A percentile compares a stretch with the other conserved stretches of the same genome.
These are phyloP conservation scores for Hordeum marinum DNA, from an alignment of 176 grass and related monocot species.

Conservation along the genomic window DNA sequence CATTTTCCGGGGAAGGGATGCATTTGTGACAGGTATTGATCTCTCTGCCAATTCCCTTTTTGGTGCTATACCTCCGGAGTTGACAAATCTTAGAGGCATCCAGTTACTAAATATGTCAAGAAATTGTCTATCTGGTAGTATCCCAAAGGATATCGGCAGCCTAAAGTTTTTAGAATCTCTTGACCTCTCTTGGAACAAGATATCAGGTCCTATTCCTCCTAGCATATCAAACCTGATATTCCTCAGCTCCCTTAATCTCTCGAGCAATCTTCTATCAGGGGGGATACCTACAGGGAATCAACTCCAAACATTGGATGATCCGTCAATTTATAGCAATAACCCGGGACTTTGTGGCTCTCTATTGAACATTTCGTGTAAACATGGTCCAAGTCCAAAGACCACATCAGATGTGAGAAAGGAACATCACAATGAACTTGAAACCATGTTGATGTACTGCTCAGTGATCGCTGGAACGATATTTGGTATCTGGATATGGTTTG, in stretches of 20 bases:
- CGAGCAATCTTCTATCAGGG: neutral
- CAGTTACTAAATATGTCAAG: too few relatives aligned
- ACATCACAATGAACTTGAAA: neutral
- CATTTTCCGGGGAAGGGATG: neutral
- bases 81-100: too few relatives aligned
- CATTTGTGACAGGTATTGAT: too few relatives aligned
- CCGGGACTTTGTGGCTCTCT: slow-evolving; percentile 3
- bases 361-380: neutral
- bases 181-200: neutral
- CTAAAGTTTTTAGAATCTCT: too few relatives aligned
- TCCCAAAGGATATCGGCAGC: too few relatives aligned
- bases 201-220: slow-evolving; percentile 5
- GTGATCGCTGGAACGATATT: neutral
- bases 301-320: slow-evolving; percentile 9
- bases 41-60: too few relatives aligned
- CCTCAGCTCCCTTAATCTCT: neutral
- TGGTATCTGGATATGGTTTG: neutral
- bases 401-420: neutral
- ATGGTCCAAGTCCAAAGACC: neutral
- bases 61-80: too few relatives aligned
- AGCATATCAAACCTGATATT: neutral
- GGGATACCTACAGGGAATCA: neutral
- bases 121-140: too few relatives aligned
- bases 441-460: neutral
- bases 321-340: slow-evolving; percentile 29